Percentiles rank a stretch among this genome's conserved stretches.
Conservation (phyloP, 2,329 filamentous ascomycete species). For the Fusarium sp. region DNA sequence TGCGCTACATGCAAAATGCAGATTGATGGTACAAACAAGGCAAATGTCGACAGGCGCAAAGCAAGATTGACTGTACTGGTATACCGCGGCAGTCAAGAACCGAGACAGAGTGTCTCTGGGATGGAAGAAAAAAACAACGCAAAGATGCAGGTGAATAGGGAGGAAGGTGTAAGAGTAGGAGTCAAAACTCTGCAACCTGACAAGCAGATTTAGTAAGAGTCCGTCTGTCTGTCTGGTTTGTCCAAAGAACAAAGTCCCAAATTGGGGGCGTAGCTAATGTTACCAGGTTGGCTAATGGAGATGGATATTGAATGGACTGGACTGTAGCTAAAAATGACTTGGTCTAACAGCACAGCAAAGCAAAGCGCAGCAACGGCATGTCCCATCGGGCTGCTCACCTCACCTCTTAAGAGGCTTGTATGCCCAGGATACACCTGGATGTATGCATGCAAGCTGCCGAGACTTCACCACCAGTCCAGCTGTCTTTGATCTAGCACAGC, state of each 20-base stretch:
- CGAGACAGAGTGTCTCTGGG: not conserved
- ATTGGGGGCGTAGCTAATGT: conserved; percentile 34
- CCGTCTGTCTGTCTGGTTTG: conserved; percentile 25
- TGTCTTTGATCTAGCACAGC: conserved; percentile 31
- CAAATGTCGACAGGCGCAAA: conserved; percentile 16
- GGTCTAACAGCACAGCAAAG: conserved; percentile 8
- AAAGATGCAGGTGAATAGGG: conserved; percentile 18
- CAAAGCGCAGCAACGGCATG: conserved; percentile 24
- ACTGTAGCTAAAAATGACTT: conserved; percentile 39
- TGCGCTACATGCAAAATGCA: conserved; percentile 22
- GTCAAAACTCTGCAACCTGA: conserved; percentile 22
- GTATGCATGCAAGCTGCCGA: conserved; percentile 33
- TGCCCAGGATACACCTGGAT: conserved; percentile 40
- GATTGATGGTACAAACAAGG: conserved; percentile 16
- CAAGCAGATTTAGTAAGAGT: conserved; percentile 32
- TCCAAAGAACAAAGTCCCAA: conserved; percentile 26
- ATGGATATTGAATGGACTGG: conserved; percentile 6
- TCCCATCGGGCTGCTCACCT: conserved; percentile 11
- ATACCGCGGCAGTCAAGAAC: conserved; percentile 4
- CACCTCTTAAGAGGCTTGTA: conserved; percentile 9
- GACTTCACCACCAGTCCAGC: conserved; percentile 26
- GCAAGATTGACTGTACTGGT: not conserved
- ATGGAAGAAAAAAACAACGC: conserved; percentile 15
- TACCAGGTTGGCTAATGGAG: conserved; percentile 22
- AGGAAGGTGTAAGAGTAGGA: conserved; percentile 17